Conservation (phyloP, 176 grass and related monocot genomes). For the Saccharum spontaneum region DNA sequence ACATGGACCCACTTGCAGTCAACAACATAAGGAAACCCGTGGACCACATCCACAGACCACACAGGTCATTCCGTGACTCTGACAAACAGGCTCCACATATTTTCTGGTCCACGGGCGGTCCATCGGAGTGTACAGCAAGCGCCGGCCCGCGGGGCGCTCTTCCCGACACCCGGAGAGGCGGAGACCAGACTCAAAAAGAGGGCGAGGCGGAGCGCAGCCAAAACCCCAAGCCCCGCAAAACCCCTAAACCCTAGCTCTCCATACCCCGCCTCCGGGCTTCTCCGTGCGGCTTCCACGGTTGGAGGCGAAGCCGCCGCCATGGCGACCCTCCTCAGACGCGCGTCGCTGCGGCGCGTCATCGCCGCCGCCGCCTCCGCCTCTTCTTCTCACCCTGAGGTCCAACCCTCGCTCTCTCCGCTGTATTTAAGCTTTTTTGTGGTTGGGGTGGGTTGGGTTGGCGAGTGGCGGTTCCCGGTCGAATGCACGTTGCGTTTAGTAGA, state of each 20-base stretch:
- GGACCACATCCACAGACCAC: conserved; percentile 1
- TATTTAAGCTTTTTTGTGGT: background rate
- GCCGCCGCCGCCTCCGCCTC: conserved; percentile 41
- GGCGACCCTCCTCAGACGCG: conserved; percentile 71
- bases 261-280: background rate
- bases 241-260: conserved; percentile 54
- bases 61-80: background rate
- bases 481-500: background rate
- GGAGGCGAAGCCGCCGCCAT: conserved; percentile 32
- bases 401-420: background rate
- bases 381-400: conserved; percentile 25
- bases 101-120: background rate
- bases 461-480: background rate
- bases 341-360: conserved; percentile 47
- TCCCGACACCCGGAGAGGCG: conserved; percentile 29
- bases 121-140: background rate
- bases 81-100: background rate
- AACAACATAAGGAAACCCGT: background rate
- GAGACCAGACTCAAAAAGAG: conserved; percentile 27
- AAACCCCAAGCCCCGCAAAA: conserved; percentile 25
- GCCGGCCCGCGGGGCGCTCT: background rate
- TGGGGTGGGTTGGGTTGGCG: background rate
- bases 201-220: background rate
- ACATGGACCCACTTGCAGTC: background rate
- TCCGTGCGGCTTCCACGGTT: conserved; percentile 2